Evolutionary conservation across 1,284 basidiomycete species (phyloP), one percentile per base, ranked within the genome.

Genomic region (Rhodotorula sp.): DNA sequence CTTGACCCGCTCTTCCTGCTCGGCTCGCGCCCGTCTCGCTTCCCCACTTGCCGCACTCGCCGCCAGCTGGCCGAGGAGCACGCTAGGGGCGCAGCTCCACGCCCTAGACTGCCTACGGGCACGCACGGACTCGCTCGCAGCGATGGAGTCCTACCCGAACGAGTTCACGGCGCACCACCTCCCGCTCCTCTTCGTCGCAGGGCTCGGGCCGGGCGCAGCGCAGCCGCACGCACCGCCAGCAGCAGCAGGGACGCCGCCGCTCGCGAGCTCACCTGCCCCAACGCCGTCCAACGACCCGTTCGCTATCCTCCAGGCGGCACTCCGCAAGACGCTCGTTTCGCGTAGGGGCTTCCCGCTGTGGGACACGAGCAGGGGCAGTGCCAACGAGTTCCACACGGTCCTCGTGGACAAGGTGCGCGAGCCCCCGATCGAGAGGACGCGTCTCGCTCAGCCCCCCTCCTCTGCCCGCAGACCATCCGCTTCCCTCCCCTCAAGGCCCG

Each of bases 151-250:
- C 21, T 78, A 76, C 37, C 81, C 81, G 17, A 69, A 67, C 56
- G 80, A 85, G 82, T 85, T 85, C 78, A 84, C 95, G 74, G 85
- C 87, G 56, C 94, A 96, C 81, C 87, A 92, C 63, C 89, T 88
- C 50, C 94, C 94, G 36, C 88, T 96, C 62, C 91, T 97, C 90
- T 96, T 96, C 80, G 90, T 94, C 41, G 92, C 92, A 36, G 94
- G 94, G 1, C 86, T 97, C 50, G 88, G 88, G 22, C 71, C 78
- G 46, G 46, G 80, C 56, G 69, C 78, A 72, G 27, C 68, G 73
- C 61, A 36, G 51, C 44, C 46, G 27, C 22, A 5, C 21, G 27
- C 62, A 37, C 34, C 77, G 64, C 73, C 80, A 34, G 67, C 78
- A 57, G 39, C 79, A 62, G 41, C 79, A 44, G 39, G 2, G 70